A percentile compares a stretch with the other conserved stretches of the same genome.
phyloP scores from a whole-genome alignment of 1,284 basidiomycete species.

The Phlebopus sp. region DNA sequence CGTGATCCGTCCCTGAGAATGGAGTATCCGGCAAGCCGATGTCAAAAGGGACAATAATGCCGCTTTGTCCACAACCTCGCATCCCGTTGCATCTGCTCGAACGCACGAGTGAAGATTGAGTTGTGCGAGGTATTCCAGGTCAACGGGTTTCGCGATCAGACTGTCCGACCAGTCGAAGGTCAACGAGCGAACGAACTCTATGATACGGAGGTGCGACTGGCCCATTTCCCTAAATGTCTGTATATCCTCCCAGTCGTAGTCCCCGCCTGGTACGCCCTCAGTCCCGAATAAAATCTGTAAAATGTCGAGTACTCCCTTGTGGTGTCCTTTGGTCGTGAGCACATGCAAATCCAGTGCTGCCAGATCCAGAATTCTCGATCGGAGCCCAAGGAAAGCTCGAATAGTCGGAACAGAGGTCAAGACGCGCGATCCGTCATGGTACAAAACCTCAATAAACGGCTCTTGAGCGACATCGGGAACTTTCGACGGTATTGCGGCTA shows the following conservation, averaged over 20 bases:
- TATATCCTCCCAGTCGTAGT: slow-evolving; percentile 47
- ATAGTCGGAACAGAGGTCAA: slow-evolving; percentile 73
- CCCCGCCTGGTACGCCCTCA: slow-evolving; percentile 46
- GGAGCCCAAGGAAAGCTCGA: slow-evolving; percentile 77
- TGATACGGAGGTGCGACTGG: slow-evolving; percentile 79
- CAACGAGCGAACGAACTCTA: slow-evolving; percentile 84
- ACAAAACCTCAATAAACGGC: slow-evolving; percentile 66
- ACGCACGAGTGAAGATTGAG: slow-evolving; percentile 78
- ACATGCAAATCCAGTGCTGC: slow-evolving; percentile 90
- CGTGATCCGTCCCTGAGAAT: slow-evolving; percentile 66
- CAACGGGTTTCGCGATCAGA: slow-evolving; percentile 52
- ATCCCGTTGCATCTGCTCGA: slow-evolving; percentile 68
- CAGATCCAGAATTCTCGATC: slow-evolving; percentile 84
- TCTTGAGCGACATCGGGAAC: slow-evolving; percentile 47
- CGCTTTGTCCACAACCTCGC: slow-evolving; percentile 78
- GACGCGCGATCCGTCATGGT: slow-evolving; percentile 71
- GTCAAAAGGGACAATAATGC: slow-evolving; percentile 68
- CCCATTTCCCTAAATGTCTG: slow-evolving; percentile 68
- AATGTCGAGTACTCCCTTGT: slow-evolving; percentile 68
- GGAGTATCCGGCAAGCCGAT: slow-evolving; percentile 57
- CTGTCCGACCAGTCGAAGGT: slow-evolving; percentile 88
- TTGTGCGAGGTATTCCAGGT: slow-evolving; percentile 67
- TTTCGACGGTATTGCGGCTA: slow-evolving; percentile 69
- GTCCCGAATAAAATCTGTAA: slow-evolving; percentile 74
- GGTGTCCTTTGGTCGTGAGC: slow-evolving; percentile 74